A percentile compares a stretch with the other conserved stretches of the same genome.
Conservation (phyloP, 768 basidiomycete species). For the Lactarius tabidus region DNA sequence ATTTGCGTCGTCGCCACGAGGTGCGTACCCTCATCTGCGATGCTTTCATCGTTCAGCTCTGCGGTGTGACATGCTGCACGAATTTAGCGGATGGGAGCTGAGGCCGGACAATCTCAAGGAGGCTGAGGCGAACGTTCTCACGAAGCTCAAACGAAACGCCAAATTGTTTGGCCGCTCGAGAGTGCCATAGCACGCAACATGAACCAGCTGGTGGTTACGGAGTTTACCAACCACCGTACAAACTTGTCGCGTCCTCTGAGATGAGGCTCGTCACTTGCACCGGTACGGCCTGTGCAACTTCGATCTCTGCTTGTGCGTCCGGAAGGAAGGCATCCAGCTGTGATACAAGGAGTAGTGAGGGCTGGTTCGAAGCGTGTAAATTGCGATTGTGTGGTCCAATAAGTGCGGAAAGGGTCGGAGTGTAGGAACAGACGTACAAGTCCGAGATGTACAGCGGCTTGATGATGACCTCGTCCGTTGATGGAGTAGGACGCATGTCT, state of each 20-base stretch:
- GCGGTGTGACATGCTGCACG: conserved; percentile 7
- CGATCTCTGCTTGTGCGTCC: background rate
- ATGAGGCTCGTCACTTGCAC: background rate
- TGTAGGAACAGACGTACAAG: conserved; percentile 4
- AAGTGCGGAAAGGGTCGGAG: background rate
- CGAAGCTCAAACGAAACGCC: background rate
- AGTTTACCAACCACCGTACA: background rate
- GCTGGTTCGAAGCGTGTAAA: background rate
- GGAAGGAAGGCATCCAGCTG: background rate
- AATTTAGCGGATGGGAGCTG: conserved; percentile 1
- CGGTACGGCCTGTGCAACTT: background rate
- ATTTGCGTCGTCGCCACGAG: too few species aligned
- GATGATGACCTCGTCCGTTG: background rate
- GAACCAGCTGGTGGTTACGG: background rate
- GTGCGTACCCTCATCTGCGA: too few species aligned
- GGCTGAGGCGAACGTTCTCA: background rate
- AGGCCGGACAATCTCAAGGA: too few species aligned
- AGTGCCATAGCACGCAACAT: too few species aligned
- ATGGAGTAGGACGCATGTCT: conserved; percentile 1
- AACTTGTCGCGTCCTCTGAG: background rate
- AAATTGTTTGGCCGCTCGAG: background rate
- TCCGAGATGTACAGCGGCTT: background rate
- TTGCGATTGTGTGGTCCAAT: conserved; percentile 3
- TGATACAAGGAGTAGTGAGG: background rate
- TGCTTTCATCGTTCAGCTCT: too few species aligned